Base-by-base conservation (phyloP, 208 protist species). In the Trypanosoma boissoni region DNA sequence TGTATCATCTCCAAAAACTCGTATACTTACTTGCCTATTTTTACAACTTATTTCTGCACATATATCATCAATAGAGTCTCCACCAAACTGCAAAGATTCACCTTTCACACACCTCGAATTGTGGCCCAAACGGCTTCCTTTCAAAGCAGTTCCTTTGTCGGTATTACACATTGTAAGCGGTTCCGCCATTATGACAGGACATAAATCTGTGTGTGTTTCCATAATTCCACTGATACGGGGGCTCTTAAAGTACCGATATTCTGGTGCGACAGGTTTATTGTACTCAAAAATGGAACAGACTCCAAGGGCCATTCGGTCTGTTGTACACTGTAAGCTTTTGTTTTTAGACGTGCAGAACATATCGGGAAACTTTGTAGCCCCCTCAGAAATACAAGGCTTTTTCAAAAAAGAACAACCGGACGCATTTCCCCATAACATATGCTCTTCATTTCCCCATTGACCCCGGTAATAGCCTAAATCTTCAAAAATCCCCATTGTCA, bases 401-500 rank as follows among this genome's bases (percentile, higher is more conserved):
- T n/a, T 61, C 28, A 82, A 26, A 20, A 93, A 74, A 12, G 1
- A 21, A 58, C 85, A 94, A 27, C 87, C 86, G 0, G 46, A 39
- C 9, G 72, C 61, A 26, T 52, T 21, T 27, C 80, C 89, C 81
- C 83, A 96, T 31, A 51, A 12, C 68, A 95, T 82, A 23, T 6
- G 46, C 46, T 92, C 76, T 0, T 73, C 79, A 27, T 73, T 74
- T 48, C 1, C 44, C 55, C 73, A 90, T 66, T 81, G 60, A 20
- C 54, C 78, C 20, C 49, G n/a, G 74, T 96, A 97, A 62, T 68
- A 91, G 43, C 83, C 83, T 0, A 84, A 34, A 55, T 94, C 86
- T 37, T 91, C 59, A 32, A 97, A 82, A 0, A 72, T 32, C 1
- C 86, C 72, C 26, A 97, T 56, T 8, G 92, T 97, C 1, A 97